These are phyloP conservation scores for Capronia coronata DNA, from an alignment of 2,329 filamentous ascomycete species.

Conservation along the genomic window DNA sequence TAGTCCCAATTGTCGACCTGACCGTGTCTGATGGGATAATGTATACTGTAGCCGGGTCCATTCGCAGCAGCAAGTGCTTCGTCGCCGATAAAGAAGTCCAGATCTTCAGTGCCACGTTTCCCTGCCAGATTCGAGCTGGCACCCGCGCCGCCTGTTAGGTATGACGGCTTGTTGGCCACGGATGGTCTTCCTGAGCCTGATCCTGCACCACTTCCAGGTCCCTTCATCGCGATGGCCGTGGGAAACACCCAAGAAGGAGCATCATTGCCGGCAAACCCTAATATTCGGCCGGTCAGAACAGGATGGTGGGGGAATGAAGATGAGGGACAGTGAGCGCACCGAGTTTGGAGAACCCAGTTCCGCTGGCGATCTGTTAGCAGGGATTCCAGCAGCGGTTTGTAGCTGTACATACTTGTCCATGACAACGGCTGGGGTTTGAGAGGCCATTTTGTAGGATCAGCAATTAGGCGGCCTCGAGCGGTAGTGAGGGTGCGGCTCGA, in stretches of 20 bases:
- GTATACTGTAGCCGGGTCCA: slow-evolving; percentile 89
- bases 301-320: slow-evolving; percentile 12
- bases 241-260: slow-evolving; percentile 99
- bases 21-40: slow-evolving; percentile 95
- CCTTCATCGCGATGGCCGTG: slow-evolving; percentile 95
- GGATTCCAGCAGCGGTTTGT: slow-evolving; percentile 18
- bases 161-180: slow-evolving; percentile 91
- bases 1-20: slow-evolving; percentile 99
- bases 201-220: slow-evolving; percentile 59
- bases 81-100: slow-evolving; percentile 98
- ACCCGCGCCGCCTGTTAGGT: slow-evolving; percentile 84
- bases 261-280: slow-evolving; percentile 98
- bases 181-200: slow-evolving; percentile 83
- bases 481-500: background rate
- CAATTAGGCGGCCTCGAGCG: slow-evolving; percentile 1
- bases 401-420: slow-evolving; percentile 92
- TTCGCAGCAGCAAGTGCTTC: slow-evolving; percentile 78
- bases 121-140: slow-evolving; percentile 72
- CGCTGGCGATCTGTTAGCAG: slow-evolving; percentile 56
- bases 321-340: slow-evolving; percentile 55
- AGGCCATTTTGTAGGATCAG: slow-evolving; percentile 62
- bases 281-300: slow-evolving; percentile 11
- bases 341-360: slow-evolving; percentile 98
- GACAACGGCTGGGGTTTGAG: slow-evolving; percentile 99
- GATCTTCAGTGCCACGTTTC: slow-evolving; percentile 93